phyloP scores from a whole-genome alignment of 768 basidiomycete species.

The Suillus bovinus region DNA sequence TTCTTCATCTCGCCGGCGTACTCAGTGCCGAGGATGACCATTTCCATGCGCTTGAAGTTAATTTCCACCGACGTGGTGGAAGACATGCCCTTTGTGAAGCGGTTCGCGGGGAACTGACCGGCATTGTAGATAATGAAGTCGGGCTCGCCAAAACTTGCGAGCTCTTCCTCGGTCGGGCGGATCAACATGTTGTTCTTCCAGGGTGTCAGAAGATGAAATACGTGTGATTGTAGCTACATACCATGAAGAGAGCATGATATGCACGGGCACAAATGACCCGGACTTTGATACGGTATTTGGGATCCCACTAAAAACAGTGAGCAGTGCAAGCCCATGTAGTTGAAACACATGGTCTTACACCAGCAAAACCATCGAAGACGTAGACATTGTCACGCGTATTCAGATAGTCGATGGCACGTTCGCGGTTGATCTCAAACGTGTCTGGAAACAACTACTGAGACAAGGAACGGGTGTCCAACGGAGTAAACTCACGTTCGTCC shows the following conservation, averaged over 20 bases:
- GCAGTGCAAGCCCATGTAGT: not conserved
- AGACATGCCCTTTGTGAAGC: slow-evolving; percentile 99
- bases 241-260: slow-evolving; percentile 99
- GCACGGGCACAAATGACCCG: slow-evolving; percentile 98
- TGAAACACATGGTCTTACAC: slow-evolving; percentile 48
- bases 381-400: slow-evolving; percentile 99
- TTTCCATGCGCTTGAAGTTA: slow-evolving; percentile 99
- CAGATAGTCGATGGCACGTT: slow-evolving; percentile 97
- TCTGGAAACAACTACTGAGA: slow-evolving; percentile 43
- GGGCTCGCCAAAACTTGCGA: slow-evolving; percentile 92
- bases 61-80: slow-evolving; percentile 98
- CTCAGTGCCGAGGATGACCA: slow-evolving; percentile 99
- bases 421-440: slow-evolving; percentile 99
- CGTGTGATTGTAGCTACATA: slow-evolving; percentile 40
- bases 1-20: slow-evolving; percentile 99
- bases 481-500: slow-evolving; percentile 75
- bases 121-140: slow-evolving; percentile 99
- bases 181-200: slow-evolving; percentile 97
- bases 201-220: slow-evolving; percentile 11
- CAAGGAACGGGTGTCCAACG: not conserved
- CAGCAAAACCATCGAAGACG: slow-evolving; percentile 95
- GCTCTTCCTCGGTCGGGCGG: slow-evolving; percentile 93
- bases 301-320: slow-evolving; percentile 76
- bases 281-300: slow-evolving; percentile 99
- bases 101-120: slow-evolving; percentile 99